Conservation (phyloP, 257 asterid species). For the Cinchona pubescens region DNA sequence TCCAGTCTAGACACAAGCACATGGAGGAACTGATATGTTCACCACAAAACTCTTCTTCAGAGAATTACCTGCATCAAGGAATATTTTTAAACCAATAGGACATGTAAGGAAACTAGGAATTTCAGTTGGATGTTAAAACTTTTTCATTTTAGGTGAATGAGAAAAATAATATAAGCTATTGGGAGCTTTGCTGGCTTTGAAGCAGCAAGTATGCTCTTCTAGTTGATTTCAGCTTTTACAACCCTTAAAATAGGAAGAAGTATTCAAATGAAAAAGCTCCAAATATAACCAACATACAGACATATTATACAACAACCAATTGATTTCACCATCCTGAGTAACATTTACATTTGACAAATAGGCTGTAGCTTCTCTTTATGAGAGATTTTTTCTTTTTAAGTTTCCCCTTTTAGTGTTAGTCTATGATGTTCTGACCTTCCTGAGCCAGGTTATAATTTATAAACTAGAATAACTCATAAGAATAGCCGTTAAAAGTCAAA, state of each 20-base stretch:
- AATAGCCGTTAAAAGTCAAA: neutral
- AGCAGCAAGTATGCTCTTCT: neutral
- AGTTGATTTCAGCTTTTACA: neutral
- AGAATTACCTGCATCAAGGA: constrained; percentile 40
- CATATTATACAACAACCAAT: neutral
- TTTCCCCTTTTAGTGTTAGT: too few species aligned
- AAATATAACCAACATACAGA: neutral
- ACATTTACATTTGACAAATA: neutral
- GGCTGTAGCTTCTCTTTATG: neutral
- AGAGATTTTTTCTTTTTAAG: neutral
- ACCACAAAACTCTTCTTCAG: constrained; percentile 47
- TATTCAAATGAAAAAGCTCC: neutral
- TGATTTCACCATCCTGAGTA: neutral
- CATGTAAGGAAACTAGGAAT: too few species aligned
- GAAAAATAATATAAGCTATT: neutral
- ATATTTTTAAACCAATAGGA: neutral
- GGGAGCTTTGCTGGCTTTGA: neutral
- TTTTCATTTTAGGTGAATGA: neutral
- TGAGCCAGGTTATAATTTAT: too few species aligned
- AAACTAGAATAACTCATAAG: neutral
- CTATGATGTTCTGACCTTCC: too few species aligned
- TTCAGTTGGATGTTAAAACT: neutral
- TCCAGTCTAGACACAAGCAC: constrained; percentile 94
- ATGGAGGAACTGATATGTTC: constrained; percentile 70
- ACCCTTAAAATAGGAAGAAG: neutral